Evolutionary conservation across 2,329 filamentous ascomycete genomes (phyloP), one percentile per base, ranked within the genome.

Genomic region (Monosporascus sp.): DNA sequence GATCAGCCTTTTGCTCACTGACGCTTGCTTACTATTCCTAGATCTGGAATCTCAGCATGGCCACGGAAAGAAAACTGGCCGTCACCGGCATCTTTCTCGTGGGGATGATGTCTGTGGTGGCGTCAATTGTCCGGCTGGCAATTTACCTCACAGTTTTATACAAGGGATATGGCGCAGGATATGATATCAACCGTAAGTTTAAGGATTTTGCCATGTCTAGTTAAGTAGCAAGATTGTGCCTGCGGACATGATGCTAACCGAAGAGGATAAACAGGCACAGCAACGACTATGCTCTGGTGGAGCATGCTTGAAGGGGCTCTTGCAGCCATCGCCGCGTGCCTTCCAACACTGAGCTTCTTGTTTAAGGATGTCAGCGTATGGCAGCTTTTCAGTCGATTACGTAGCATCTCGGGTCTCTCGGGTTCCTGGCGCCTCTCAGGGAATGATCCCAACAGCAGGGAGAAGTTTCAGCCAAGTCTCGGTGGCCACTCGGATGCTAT

Each of bases 51-150:
- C 31, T 54, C 4, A 37, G 47, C 17, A 54, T 54, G 52, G 38
- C 48, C 5, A 15, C 35, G 15, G 43, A n/a, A 20, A 48, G 37
- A 11, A 54, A 51, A 26, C n/a, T 54, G 20, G 52, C 52, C 5
- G 43, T 54, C 11, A 41, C 37, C 2, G 48, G 43, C 2, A 48
- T 51, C n/a, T 54, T 54, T 31, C 37, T 54, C 31, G 24, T 54
- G 2, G 52, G 52, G 26, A 41, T 41, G 1, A 51, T 54, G 52
- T 54, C 45, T 11, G 26, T 48, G 7, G 45, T 35, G 26, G 45
- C 45, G 5, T 48, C 45, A 6, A 35, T 35, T 5, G 17, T 35
- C 14, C 24, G 45, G 5, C 14, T 48, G 45, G 45, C 24, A 15
- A 48, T 48, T 26, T 48, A 48, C 26, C n/a, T 48, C 15, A 35